Percentiles rank a stretch among this genome's conserved stretches.
Conservation (phyloP, 2,329 filamentous ascomycete genomes). For the Paecilomyces fulvus region DNA sequence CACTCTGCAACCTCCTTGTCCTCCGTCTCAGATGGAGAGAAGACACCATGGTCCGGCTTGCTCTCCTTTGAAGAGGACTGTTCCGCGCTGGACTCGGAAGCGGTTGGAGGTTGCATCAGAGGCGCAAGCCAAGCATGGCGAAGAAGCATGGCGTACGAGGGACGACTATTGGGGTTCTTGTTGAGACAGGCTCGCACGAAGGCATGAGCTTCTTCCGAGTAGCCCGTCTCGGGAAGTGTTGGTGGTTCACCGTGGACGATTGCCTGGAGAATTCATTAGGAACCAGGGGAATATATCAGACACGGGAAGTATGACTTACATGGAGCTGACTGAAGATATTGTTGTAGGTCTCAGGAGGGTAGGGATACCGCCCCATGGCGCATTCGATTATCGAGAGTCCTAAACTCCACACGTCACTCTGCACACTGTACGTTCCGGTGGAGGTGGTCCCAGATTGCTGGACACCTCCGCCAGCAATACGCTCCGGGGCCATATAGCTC, state of each 20-base stretch:
- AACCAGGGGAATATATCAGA: conserved; percentile 4
- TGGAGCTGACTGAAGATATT: conserved; percentile 97
- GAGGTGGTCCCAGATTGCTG: conserved; percentile 60
- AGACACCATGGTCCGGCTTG: conserved; percentile 23
- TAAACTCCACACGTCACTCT: conserved; percentile 96
- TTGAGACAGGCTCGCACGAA: conserved; percentile 88
- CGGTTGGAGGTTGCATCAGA: conserved; percentile 67
- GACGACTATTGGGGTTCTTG: conserved; percentile 84
- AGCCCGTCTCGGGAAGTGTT: conserved; percentile 68
- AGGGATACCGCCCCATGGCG: conserved; percentile 87
- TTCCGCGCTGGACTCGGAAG: conserved; percentile 30
- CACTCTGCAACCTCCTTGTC: conserved; percentile 81
- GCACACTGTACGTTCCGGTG: conserved; percentile 89
- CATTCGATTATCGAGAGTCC: conserved; percentile 94
- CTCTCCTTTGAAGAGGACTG: conserved; percentile 12
- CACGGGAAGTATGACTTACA: conserved; percentile 48
- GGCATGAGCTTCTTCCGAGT: conserved; percentile 69
- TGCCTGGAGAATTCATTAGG: conserved; percentile 50
- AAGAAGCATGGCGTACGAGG: conserved; percentile 84
- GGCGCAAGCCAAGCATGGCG: conserved; percentile 79
- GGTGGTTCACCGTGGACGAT: conserved; percentile 98
- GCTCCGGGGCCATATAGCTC: conserved; percentile 97
- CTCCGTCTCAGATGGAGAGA: conserved; percentile 41
- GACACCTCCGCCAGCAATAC: conserved; percentile 80
- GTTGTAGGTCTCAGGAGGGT: conserved; percentile 92